These are phyloP conservation scores for Tubosaeta sp. DNA, from an alignment of 768 basidiomycete genomes.

Conservation along the genomic window DNA sequence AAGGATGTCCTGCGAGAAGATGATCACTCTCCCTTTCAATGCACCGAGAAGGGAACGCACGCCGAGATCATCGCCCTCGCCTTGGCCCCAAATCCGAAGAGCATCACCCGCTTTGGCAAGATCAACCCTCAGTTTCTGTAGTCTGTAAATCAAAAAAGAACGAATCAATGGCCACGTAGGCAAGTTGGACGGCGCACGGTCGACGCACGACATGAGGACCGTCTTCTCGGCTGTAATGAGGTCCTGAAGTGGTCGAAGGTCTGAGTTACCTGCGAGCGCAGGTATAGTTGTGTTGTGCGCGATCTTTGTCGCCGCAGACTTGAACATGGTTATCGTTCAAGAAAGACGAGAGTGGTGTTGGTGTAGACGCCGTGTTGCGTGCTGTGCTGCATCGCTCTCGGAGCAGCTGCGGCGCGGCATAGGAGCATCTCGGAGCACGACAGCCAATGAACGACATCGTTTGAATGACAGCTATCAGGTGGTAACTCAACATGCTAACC, in stretches of 20 bases:
- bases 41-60: constrained; percentile 39
- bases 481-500: too few species aligned
- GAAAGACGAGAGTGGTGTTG: constrained; percentile 5
- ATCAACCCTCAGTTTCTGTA: constrained; percentile 65
- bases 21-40: background rate
- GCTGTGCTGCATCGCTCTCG: background rate
- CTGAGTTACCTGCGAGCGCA: constrained; percentile 65
- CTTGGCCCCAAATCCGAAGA: constrained; percentile 65
- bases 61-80: constrained; percentile 80
- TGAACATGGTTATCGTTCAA: constrained; percentile 55
- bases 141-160: constrained; percentile 30
- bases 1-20: constrained; percentile 59
- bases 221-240: constrained; percentile 87
- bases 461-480: too few species aligned
- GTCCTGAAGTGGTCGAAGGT: constrained; percentile 79
- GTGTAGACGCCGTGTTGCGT: background rate
- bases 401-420: background rate
- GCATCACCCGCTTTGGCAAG: constrained; percentile 69
- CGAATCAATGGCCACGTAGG: background rate
- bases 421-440: background rate
- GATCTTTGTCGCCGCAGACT: constrained; percentile 71
- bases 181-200: background rate
- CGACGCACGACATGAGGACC: constrained; percentile 65
- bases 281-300: constrained; percentile 88
- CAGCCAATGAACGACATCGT: background rate